Evolutionary conservation across 257 asterid genomes (phyloP), one percentile per base, ranked within the genome.

Genomic region (Asclepias syriaca): DNA sequence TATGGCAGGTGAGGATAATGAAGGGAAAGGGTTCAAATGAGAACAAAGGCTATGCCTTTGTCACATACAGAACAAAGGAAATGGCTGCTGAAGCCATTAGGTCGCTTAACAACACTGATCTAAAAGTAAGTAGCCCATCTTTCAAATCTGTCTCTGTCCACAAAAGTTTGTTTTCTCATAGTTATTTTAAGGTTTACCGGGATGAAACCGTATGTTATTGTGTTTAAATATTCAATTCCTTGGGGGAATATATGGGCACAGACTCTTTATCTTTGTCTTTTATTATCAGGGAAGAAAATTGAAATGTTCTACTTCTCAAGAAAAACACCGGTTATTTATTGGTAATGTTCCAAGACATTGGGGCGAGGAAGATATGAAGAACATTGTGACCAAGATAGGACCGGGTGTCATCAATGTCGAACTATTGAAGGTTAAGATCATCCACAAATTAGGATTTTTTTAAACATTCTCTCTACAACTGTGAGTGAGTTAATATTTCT

Each of bases 1-100:
- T 67, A 84, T 68, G 73, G 57, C 88, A 94, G 98, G 95, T 94
- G 55, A 87, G 98, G 87, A 83, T 94, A 83, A 94, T 94, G 98
- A 91, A 88, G 85, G 97, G 90, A 69, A 94, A 92, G 82, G 95
- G 87, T 81, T 74, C 95, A 43, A 78, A 77, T 72, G 97, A 91
- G 82, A 91, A 94, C 83, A 94, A 91, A 82, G 97, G 97, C 19
- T 94, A 91, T 76, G 96, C 97, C 46, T 94, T 94, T 89, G 94
- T 94, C 73, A 94, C 97, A 34, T 91, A 85, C 82, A 86, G 92
- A 79, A 86, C 87, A 57, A 89, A 89, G 81, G 98, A 94, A 65
- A 82, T 87, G 85, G 99, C 99, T 57, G 79, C 93, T 37, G 90
- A 87, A 83, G 98, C 99, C 66, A 94, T 94, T 61, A 82, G 84